Percentiles rank a stretch among this genome's conserved stretches.
Conservation (phyloP, 2,329 filamentous ascomycete genomes). For the Curvularia verruculosa region DNA sequence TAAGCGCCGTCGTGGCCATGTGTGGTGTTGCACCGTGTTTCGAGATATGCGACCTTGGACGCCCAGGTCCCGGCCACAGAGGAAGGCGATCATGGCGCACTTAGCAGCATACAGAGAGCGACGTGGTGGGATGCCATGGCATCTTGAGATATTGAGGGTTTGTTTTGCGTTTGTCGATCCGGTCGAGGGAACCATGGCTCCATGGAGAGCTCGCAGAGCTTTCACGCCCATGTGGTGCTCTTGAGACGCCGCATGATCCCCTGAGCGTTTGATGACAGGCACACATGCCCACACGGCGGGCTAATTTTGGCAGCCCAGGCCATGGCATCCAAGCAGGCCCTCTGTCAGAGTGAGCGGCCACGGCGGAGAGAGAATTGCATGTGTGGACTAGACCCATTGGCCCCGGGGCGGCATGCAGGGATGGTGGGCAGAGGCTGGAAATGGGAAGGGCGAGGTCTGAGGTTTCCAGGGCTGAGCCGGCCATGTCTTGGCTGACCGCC, state of each 20-base stretch:
- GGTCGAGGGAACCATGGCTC: slow-evolving; percentile 8
- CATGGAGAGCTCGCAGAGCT: slow-evolving; percentile 7
- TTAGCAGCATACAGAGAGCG: background rate
- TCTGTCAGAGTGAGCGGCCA: slow-evolving; percentile 2
- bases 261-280: slow-evolving; percentile 31
- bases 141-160: background rate
- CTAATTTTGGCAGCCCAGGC: slow-evolving; percentile 25
- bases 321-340: slow-evolving; percentile 1
- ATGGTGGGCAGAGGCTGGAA: slow-evolving; percentile 8
- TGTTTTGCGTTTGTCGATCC: slow-evolving; percentile 8
- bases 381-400: slow-evolving; percentile 7
- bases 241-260: slow-evolving; percentile 23
- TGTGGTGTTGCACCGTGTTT: slow-evolving; percentile 10
- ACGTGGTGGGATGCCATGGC: background rate
- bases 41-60: slow-evolving; percentile 5
- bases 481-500: slow-evolving; percentile 17
- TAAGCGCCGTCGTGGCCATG: slow-evolving; percentile 9
- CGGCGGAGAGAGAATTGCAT: slow-evolving; percentile 14
- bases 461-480: slow-evolving; percentile 16
- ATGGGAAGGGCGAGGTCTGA: slow-evolving; percentile 12
- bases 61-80: background rate
- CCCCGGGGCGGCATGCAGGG: slow-evolving; percentile 5
- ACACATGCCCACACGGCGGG: background rate
- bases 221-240: slow-evolving; percentile 7
- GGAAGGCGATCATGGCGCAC: background rate